Evolutionary conservation across 2,329 filamentous ascomycete genomes (phyloP).

Genomic region (Talaromyces verruculosus): DNA sequence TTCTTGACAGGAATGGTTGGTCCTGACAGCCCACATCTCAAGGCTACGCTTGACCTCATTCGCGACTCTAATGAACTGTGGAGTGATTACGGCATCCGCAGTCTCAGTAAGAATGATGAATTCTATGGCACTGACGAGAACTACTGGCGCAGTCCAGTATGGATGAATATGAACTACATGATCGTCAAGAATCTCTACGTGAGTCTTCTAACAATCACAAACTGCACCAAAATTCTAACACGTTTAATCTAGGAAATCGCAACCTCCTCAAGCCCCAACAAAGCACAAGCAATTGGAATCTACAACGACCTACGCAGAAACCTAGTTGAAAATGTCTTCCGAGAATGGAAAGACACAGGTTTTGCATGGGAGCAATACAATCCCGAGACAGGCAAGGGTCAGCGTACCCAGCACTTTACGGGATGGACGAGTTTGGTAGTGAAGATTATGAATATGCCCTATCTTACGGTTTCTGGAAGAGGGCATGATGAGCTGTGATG

Average conservation of each 20-base stretch:
- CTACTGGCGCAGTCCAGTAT: slow-evolving; percentile 93
- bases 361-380: slow-evolving; percentile 99
- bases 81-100: slow-evolving; percentile 83
- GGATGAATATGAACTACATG: slow-evolving; percentile 96
- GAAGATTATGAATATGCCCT: slow-evolving; percentile 94
- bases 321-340: slow-evolving; percentile 83
- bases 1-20: slow-evolving; percentile 81
- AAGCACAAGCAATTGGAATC: slow-evolving; percentile 65
- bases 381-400: slow-evolving; percentile 86
- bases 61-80: slow-evolving; percentile 82
- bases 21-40: slow-evolving; percentile 71
- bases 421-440: slow-evolving; percentile 99
- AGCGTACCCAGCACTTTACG: slow-evolving; percentile 95
- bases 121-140: slow-evolving; percentile 91
- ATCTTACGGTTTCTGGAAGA: slow-evolving; percentile 47
- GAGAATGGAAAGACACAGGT: slow-evolving; percentile 83
- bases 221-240: background rate
- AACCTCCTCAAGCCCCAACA: slow-evolving; percentile 64
- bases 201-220: slow-evolving; percentile 43
- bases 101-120: slow-evolving; percentile 77
- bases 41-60: slow-evolving; percentile 73
- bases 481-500: slow-evolving; percentile 53
- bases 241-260: slow-evolving; percentile 59
- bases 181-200: slow-evolving; percentile 75
- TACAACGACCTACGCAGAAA: slow-evolving; percentile 79